These are phyloP conservation scores for Mentha longifolia DNA, from an alignment of 257 asterid genomes.

Conservation along the genomic window DNA sequence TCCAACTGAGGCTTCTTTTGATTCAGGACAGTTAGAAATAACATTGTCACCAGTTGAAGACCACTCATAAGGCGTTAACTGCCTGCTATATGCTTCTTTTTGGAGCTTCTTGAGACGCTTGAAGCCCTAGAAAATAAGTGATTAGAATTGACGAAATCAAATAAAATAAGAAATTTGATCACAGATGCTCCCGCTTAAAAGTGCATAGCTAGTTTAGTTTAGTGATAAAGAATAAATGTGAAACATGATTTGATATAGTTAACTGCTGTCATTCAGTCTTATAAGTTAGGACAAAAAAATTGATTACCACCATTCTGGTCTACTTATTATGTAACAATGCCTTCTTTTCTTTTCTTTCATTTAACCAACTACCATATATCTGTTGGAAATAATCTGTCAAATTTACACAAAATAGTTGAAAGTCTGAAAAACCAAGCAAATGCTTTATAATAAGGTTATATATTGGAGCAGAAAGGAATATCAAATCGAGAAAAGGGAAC, in stretches of 20 bases:
- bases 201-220: background rate
- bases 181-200: conserved; percentile 13
- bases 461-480: background rate
- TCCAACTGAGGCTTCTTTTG: conserved; percentile 40
- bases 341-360: too few relatives aligned
- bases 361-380: background rate
- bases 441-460: background rate
- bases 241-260: background rate
- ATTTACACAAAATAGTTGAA: background rate
- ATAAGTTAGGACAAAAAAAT: background rate
- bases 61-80: too few relatives aligned
- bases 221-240: background rate
- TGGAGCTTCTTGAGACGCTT: conserved; percentile 72
- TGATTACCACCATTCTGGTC: too few relatives aligned
- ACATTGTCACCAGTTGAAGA: conserved; percentile 40
- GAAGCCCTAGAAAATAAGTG: conserved; percentile 48
- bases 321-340: background rate
- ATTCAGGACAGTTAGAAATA: conserved; percentile 34
- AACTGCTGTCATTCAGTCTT: too few relatives aligned
- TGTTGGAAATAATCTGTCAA: background rate
- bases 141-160: conserved; percentile 5
- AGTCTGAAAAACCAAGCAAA: background rate
- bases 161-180: background rate
- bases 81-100: conserved; percentile 52
- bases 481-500: background rate